These are phyloP conservation scores for Poa pratensis DNA, from an alignment of 176 grass and related monocot genomes.

Conservation along the genomic window DNA sequence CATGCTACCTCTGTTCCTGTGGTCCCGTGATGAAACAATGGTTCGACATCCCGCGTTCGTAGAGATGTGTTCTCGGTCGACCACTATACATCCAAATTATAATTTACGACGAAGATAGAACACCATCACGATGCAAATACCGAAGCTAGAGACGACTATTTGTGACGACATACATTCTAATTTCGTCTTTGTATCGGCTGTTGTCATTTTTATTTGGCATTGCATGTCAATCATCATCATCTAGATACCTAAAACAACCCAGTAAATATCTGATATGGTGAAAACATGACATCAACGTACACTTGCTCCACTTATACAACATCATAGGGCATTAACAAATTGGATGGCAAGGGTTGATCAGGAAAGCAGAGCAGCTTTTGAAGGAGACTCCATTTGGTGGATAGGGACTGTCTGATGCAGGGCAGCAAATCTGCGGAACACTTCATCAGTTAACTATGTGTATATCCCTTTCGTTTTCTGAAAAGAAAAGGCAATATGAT, in stretches of 20 bases:
- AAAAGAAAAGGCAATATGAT: neutral
- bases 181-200: too few species aligned
- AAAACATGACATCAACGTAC: neutral
- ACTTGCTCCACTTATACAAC: neutral
- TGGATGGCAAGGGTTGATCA: neutral
- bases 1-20: too few species aligned
- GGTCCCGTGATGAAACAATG: too few species aligned
- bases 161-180: too few species aligned
- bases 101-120: too few species aligned
- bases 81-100: too few species aligned
- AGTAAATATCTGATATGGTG: neutral
- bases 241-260: neutral
- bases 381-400: neutral
- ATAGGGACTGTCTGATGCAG: constrained; percentile 3
- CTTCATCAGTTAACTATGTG: neutral
- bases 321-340: neutral
- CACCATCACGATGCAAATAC: too few species aligned
- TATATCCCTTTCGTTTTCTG: neutral
- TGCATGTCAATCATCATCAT: neutral
- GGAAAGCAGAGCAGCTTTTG: constrained; percentile 5
- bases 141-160: too few species aligned
- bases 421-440: neutral
- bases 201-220: neutral
- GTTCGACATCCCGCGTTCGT: too few species aligned
- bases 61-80: too few species aligned